A percentile compares a stretch with the other conserved stretches of the same genome.
Conservation (phyloP, 495 filamentous ascomycete species). For the Entonaema liquescens region DNA sequence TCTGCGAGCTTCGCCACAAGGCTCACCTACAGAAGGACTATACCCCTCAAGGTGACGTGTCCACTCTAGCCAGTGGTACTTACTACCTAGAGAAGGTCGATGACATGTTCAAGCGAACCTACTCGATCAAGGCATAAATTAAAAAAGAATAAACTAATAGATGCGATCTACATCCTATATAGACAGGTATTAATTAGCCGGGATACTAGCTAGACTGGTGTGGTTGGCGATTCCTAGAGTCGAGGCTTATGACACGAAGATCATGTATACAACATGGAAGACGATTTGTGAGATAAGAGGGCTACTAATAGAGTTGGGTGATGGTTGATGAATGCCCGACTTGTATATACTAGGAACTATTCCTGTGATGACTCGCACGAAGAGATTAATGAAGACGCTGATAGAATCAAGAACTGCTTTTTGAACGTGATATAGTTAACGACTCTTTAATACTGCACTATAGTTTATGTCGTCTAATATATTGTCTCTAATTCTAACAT, state of each 20-base stretch:
- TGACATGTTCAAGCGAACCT: constrained; percentile 93
- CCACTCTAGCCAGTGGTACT: constrained; percentile 77
- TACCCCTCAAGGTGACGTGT: constrained; percentile 76
- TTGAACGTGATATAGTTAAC: not conserved
- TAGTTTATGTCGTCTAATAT: too few species aligned
- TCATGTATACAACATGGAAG: constrained; percentile 36
- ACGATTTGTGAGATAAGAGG: constrained; percentile 29
- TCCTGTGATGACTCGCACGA: constrained; percentile 28
- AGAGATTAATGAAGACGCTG: constrained; percentile 32
- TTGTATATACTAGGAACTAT: constrained; percentile 44
- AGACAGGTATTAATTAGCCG: constrained; percentile 31
- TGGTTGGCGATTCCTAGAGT: constrained; percentile 22
- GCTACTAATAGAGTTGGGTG: constrained; percentile 39
- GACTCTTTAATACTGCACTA: not conserved
- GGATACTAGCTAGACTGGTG: constrained; percentile 19
- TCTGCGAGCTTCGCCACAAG: constrained; percentile 92
- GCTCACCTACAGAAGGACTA: constrained; percentile 95
- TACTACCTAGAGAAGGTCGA: constrained; percentile 94
- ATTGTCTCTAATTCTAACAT: too few species aligned
- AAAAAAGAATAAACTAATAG: constrained; percentile 4
- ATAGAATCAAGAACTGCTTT: not conserved
- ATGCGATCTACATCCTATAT: constrained; percentile 35
- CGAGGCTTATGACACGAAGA: constrained; percentile 16
- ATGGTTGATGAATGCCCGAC: constrained; percentile 18
- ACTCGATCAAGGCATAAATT: constrained; percentile 83